Conservation (phyloP, 2,329 filamentous ascomycete species). For the Cladosporium sp. region DNA sequence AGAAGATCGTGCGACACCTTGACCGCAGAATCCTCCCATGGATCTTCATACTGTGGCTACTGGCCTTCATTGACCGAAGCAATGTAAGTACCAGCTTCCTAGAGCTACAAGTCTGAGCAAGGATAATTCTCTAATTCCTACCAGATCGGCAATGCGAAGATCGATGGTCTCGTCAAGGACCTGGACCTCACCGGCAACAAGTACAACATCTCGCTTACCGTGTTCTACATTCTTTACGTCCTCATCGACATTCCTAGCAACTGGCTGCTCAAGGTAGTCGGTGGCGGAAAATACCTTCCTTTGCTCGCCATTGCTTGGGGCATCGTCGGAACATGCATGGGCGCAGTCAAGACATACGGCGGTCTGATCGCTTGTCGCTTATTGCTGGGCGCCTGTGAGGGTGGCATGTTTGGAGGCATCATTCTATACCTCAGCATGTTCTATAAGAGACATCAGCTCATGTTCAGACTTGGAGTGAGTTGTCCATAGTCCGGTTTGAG, state of each 20-base stretch:
- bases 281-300: constrained; percentile 40
- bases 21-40: constrained; percentile 43
- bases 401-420: constrained; percentile 38
- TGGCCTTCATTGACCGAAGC: constrained; percentile 45
- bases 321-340: constrained; percentile 37
- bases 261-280: constrained; percentile 38
- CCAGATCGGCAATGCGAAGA: constrained; percentile 38
- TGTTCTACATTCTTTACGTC: constrained; percentile 45
- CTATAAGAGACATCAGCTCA: constrained; percentile 37
- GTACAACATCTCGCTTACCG: constrained; percentile 41
- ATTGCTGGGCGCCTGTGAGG: constrained; percentile 41
- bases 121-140: neutral
- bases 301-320: constrained; percentile 39
- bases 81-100: constrained; percentile 19
- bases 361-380: constrained; percentile 39
- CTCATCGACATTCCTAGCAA: constrained; percentile 40
- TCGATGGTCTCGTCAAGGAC: constrained; percentile 39
- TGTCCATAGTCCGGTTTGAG: constrained; percentile 28
- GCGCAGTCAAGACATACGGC: constrained; percentile 38
- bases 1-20: constrained; percentile 37
- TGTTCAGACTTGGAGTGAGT: constrained; percentile 34
- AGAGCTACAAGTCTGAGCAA: neutral
- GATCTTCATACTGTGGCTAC: constrained; percentile 44
- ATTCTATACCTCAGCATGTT: constrained; percentile 42
- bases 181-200: constrained; percentile 37